A percentile compares a stretch with the other conserved stretches of the same genome.
Conservation (phyloP, 352 stramenopile species). For the Saprolegnia parasitica region DNA sequence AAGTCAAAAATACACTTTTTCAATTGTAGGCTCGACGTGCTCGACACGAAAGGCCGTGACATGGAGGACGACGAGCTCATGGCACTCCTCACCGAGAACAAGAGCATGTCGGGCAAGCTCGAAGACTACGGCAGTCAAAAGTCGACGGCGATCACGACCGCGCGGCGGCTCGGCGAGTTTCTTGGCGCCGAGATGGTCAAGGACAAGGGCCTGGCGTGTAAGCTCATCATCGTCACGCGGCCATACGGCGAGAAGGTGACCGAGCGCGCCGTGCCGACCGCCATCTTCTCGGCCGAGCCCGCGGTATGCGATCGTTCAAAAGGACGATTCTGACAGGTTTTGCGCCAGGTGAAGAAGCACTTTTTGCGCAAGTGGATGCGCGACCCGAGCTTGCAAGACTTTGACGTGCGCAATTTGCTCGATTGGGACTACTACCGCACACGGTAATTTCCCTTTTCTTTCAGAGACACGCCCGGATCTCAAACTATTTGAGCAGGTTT, state of each 20-base stretch:
- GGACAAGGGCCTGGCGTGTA: conserved; percentile 97
- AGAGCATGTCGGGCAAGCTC: conserved; percentile 96
- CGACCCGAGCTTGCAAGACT: conserved; percentile 87
- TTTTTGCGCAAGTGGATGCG: conserved; percentile 98
- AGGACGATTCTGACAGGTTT: background rate
- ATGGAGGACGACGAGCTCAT: conserved; percentile 97
- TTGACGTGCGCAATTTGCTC: conserved; percentile 91
- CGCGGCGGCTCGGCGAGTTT: conserved; percentile 96
- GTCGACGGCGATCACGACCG: conserved; percentile 97
- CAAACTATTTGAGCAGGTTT: conserved; percentile 33
- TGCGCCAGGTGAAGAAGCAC: conserved; percentile 81
- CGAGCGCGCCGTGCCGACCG: conserved; percentile 95
- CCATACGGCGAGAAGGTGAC: conserved; percentile 95
- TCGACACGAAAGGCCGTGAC: conserved; percentile 91
- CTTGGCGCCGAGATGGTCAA: conserved; percentile 97
- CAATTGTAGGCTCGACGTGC: conserved; percentile 91
- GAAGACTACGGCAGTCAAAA: conserved; percentile 97
- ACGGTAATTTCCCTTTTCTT: conserved; percentile 29
- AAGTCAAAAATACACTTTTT: background rate
- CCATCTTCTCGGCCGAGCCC: conserved; percentile 96
- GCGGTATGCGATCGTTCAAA: conserved; percentile 36
- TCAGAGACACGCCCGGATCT: background rate
- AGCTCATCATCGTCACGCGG: conserved; percentile 95
- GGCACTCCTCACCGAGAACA: conserved; percentile 98
- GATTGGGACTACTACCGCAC: conserved; percentile 99